Evolutionary conservation across 257 asterid genomes (phyloP).

Genomic region (Solanum infundibuliforme): DNA sequence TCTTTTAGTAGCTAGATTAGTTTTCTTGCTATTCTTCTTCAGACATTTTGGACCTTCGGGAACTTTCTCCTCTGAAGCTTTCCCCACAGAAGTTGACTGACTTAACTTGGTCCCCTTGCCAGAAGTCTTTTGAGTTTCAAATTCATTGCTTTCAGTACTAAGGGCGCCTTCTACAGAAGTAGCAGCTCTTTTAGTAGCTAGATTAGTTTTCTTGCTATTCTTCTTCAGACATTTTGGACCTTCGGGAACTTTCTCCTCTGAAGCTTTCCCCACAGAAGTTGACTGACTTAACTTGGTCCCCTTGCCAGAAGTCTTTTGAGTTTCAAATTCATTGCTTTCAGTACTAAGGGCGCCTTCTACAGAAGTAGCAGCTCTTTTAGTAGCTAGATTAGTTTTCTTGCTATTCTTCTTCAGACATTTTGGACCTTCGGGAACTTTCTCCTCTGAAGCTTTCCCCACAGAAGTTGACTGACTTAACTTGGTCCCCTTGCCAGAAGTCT

Average conservation of each 20-base stretch:
- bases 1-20: neutral
- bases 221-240: slow-evolving; percentile 31
- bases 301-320: neutral
- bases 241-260: slow-evolving; percentile 14
- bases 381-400: too few species aligned
- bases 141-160: neutral
- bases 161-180: slow-evolving; percentile 12
- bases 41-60: slow-evolving; percentile 28
- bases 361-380: too few species aligned
- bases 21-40: slow-evolving; percentile 25
- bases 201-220: slow-evolving; percentile 20
- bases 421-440: too few species aligned
- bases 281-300: neutral
- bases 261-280: slow-evolving; percentile 12
- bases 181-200: slow-evolving; percentile 1
- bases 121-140: neutral
- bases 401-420: too few species aligned
- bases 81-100: slow-evolving; percentile 5
- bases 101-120: neutral
- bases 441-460: too few species aligned
- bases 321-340: neutral
- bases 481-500: too few species aligned
- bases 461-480: too few species aligned
- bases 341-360: too few species aligned
- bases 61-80: slow-evolving; percentile 15